Conservation (phyloP, 2,329 filamentous ascomycete genomes). For the Hypoxylon sp. region DNA sequence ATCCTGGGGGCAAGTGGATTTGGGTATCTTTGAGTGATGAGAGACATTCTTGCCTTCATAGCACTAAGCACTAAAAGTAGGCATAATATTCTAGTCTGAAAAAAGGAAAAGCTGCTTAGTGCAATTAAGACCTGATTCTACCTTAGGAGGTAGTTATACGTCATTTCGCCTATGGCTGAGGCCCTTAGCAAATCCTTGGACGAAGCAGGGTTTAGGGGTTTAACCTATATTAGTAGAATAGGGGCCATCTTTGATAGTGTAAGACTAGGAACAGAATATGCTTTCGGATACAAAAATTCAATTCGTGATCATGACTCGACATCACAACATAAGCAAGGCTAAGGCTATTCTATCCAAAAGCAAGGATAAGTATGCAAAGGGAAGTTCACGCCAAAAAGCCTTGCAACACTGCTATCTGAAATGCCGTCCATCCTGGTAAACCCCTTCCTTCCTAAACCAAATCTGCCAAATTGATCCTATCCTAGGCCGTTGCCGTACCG, state of each 20-base stretch:
- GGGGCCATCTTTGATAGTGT: neutral
- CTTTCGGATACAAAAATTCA: neutral
- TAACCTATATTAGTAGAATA: neutral
- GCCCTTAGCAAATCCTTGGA: neutral
- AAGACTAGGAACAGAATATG: neutral
- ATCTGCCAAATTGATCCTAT: neutral
- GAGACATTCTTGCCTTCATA: neutral
- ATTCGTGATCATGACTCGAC: neutral
- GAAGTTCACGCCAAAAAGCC: neutral
- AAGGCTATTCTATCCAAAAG: neutral
- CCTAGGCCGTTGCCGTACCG: neutral
- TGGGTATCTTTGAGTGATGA: constrained; percentile 56
- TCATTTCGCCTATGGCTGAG: no score
- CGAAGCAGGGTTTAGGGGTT: neutral
- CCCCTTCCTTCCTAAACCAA: neutral
- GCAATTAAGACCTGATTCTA: no score
- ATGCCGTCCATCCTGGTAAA: neutral
- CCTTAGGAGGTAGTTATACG: no score
- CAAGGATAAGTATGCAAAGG: neutral
- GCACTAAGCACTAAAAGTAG: neutral
- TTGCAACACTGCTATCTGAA: neutral
- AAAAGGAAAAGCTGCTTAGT: neutral
- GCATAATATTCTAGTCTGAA: no score
- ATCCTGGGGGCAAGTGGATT: constrained; percentile 68
- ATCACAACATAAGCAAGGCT: neutral